Evolutionary conservation across 345 rosid genomes (phyloP).

Genomic region (Eucalyptus cloeziana): DNA sequence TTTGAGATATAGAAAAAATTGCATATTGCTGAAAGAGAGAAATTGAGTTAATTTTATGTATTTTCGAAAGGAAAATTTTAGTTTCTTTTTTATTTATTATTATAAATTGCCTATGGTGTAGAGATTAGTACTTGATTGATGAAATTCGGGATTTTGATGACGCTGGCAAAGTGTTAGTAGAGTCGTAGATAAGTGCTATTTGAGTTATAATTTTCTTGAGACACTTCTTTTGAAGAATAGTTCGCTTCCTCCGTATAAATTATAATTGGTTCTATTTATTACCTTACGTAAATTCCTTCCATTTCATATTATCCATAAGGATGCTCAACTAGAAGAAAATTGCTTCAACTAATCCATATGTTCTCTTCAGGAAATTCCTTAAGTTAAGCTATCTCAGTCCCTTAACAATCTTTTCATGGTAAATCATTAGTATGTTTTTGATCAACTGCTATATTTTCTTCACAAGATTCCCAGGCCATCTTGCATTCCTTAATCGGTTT

Average conservation of each 20-base stretch:
- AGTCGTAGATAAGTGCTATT: rapidly evolving
- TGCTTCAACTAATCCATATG: neutral
- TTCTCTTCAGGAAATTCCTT: rapidly evolving
- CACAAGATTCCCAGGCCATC: rapidly evolving
- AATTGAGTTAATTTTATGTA: too few relatives aligned
- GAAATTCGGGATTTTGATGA: too few relatives aligned
- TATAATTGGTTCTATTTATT: rapidly evolving
- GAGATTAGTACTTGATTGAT: too few relatives aligned
- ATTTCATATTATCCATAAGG: too few relatives aligned
- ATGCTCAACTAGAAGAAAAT: too few relatives aligned
- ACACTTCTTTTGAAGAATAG: too few relatives aligned
- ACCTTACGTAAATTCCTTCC: rapidly evolving
- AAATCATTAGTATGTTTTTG: neutral
- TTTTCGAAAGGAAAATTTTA: too few relatives aligned
- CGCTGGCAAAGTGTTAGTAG: rapidly evolving
- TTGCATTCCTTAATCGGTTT: neutral
- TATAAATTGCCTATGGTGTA: too few relatives aligned
- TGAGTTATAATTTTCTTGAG: too few relatives aligned
- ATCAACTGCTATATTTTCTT: neutral
- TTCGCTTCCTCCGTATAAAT: rapidly evolving
- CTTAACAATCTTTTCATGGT: neutral
- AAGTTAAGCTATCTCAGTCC: rapidly evolving
- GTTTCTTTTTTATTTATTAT: too few relatives aligned
- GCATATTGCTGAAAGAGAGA: rapidly evolving
- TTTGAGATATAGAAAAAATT: rapidly evolving